Conservation (phyloP, 2,329 filamentous ascomycete species). For the Pseudogymnoascus destructans region DNA sequence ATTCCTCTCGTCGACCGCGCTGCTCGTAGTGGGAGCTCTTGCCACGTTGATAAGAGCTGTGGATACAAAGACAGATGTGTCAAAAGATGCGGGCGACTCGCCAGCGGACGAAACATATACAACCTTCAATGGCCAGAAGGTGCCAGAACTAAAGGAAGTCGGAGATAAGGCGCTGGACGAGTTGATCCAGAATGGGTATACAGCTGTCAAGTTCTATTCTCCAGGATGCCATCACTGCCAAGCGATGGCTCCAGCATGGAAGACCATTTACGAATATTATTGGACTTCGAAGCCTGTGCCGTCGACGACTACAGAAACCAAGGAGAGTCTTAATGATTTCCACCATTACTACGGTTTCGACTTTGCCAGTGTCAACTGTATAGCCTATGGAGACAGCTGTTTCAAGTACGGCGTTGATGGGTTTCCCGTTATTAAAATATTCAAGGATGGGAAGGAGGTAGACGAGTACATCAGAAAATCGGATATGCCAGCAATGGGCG, state of each 20-base stretch:
- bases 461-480: conserved; percentile 54
- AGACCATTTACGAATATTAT: conserved; percentile 93
- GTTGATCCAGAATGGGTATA: conserved; percentile 37
- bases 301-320: conserved; percentile 25
- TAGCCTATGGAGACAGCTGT: conserved; percentile 72
- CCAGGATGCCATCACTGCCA: conserved; percentile 29
- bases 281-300: conserved; percentile 62
- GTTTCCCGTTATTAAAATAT: conserved; percentile 69
- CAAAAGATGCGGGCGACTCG: conserved; percentile 8
- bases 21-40: conserved; percentile 6
- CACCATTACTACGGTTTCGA: conserved; percentile 70
- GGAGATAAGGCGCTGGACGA: conserved; percentile 30
- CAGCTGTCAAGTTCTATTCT: conserved; percentile 41
- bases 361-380: conserved; percentile 76
- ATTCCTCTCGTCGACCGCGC: conserved; percentile 8
- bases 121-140: conserved; percentile 34
- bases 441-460: conserved; percentile 59
- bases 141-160: conserved; percentile 35
- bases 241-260: conserved; percentile 68
- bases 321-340: conserved; percentile 34
- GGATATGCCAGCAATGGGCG: conserved; percentile 44
- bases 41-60: conserved; percentile 5
- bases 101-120: conserved; percentile 21
- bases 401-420: conserved; percentile 48
- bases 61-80: not conserved